Evolutionary conservation across 139 green algal species (phyloP).

Genomic region (Tetraselmis striata): DNA sequence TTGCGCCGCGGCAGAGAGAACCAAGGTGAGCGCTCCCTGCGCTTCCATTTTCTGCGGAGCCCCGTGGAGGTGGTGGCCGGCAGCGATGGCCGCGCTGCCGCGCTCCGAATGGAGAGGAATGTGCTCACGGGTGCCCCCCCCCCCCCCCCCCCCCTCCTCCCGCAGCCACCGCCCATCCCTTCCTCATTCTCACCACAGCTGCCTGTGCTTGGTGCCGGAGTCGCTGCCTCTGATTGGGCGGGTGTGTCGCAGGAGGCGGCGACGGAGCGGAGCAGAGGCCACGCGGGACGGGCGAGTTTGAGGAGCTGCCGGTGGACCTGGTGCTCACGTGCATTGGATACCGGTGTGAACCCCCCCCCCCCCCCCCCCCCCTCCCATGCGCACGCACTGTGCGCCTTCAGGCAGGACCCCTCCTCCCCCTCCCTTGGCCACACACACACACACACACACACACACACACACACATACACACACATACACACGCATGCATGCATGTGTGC

Average conservation of each 20-base stretch:
- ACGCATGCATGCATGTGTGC: too few relatives aligned
- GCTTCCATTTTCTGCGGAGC: conserved; percentile 69
- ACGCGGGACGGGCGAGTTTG: conserved; percentile 53
- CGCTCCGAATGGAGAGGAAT: neutral
- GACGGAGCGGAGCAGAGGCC: conserved; percentile 21
- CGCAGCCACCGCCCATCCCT: too few relatives aligned
- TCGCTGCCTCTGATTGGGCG: too few relatives aligned
- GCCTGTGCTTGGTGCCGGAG: neutral
- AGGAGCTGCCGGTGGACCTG: conserved; percentile 53
- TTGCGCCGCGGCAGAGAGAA: conserved; percentile 1
- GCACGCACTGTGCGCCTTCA: too few relatives aligned
- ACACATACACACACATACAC: too few relatives aligned
- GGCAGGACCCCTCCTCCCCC: too few relatives aligned
- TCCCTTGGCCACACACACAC: too few relatives aligned
- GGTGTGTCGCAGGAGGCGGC: neutral
- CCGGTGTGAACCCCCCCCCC: too few relatives aligned
- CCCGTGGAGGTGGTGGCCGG: conserved; percentile 40
- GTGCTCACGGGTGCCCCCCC: neutral
- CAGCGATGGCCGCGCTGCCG: neutral
- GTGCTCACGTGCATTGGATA: conserved; percentile 83
- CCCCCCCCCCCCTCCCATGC: too few relatives aligned
- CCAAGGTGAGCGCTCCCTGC: conserved; percentile 29
- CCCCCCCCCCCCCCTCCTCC: too few relatives aligned
- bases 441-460: too few relatives aligned
- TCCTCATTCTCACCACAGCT: too few relatives aligned